A percentile compares a stretch with the other conserved stretches of the same genome.
These are phyloP conservation scores for Hemileia vastatrix DNA, from an alignment of 1,284 basidiomycete genomes.

Conservation along the genomic window DNA sequence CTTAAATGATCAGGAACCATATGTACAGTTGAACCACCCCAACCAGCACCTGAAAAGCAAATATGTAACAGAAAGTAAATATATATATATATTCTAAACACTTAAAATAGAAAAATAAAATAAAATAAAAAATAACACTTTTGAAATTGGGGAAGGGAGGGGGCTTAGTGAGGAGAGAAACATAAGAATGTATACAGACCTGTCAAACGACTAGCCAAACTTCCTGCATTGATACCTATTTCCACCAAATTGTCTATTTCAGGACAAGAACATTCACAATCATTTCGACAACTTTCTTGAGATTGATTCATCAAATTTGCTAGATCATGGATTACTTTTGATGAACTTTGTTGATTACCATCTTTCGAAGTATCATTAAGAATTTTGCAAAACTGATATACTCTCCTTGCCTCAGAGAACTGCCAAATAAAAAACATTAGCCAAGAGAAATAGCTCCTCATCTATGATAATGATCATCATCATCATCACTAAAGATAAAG, in stretches of 20 bases:
- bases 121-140: constrained; percentile 3
- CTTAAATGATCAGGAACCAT: constrained; percentile 63
- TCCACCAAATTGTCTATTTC: constrained; percentile 61
- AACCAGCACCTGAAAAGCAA: constrained; percentile 59
- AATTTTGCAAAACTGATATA: constrained; percentile 5
- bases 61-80: background rate
- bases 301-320: constrained; percentile 68
- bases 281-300: constrained; percentile 57
- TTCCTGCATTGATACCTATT: constrained; percentile 58
- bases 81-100: background rate
- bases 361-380: background rate
- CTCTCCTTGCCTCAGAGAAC: constrained; percentile 9
- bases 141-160: background rate
- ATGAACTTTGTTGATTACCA: background rate
- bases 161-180: background rate
- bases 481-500: too few species aligned
- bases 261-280: constrained; percentile 68
- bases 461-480: too few species aligned
- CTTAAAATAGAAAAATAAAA: background rate
- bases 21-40: constrained; percentile 81
- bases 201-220: constrained; percentile 65
- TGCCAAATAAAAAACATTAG: background rate
- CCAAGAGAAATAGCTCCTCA: too few species aligned
- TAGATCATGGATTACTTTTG: constrained; percentile 47
- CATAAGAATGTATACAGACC: constrained; percentile 46